phyloP scores from a whole-genome alignment of 1,284 basidiomycete genomes.

The Dichomitus squalens region DNA sequence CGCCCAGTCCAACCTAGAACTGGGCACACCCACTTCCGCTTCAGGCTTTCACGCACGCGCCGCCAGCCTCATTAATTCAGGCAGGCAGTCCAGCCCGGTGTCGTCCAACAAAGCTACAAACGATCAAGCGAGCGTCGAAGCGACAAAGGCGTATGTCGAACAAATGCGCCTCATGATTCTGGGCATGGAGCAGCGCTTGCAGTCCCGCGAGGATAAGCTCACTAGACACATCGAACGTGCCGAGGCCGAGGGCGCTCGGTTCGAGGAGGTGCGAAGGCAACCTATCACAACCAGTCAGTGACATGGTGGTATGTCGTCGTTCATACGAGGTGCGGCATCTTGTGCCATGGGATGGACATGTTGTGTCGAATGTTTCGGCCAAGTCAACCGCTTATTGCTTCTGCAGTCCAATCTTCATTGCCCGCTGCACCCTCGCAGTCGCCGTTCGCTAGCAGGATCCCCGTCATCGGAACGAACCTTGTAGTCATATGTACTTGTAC shows the following conservation, averaged over 20 bases:
- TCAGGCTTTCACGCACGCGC: not conserved
- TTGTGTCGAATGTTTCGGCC: not conserved
- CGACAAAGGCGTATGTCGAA: conserved; percentile 62
- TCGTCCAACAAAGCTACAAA: conserved; percentile 1
- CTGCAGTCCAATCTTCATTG: not conserved
- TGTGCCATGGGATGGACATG: not conserved
- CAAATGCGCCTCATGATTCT: conserved; percentile 69
- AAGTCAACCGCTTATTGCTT: not conserved
- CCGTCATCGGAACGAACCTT: not conserved
- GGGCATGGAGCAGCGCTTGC: conserved; percentile 76
- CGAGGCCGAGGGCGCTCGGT: conserved; percentile 56
- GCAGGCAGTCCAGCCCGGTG: conserved; percentile 5
- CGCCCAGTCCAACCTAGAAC: conserved; percentile 13
- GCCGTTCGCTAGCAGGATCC: too few species aligned
- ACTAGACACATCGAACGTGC: conserved; percentile 61
- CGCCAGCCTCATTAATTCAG: conserved; percentile 15
- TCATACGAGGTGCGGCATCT: not conserved
- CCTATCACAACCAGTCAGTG: conserved; percentile 11
- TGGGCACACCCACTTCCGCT: not conserved
- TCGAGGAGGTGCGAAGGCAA: conserved; percentile 48
- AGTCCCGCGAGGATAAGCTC: conserved; percentile 64
- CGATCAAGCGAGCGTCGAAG: conserved; percentile 28
- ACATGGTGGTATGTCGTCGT: not conserved
- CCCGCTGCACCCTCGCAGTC: too few species aligned
- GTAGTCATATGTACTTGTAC: conserved; percentile 17